Evolutionary conservation across 2,329 filamentous ascomycete species (phyloP), one percentile per base, ranked within the genome.

Genomic region (Arthrobotrys iridis): DNA sequence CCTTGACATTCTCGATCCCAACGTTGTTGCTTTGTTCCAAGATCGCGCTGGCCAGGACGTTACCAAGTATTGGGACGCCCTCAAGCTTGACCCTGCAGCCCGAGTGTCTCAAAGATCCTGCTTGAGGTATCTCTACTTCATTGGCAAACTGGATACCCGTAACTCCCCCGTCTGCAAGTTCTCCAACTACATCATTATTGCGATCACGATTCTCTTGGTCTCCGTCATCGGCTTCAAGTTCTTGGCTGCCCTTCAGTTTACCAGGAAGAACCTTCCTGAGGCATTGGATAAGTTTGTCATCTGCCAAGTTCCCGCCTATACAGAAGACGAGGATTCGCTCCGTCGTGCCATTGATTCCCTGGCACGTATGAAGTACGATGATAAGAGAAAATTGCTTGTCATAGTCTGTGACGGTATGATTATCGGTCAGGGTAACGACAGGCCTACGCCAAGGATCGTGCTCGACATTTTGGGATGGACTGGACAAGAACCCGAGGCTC

Each of bases 391-490:
- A 85, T 87, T 99, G 10, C 85, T 99, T 24, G 89, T 97, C 78
- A 87, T 99, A 76, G 86, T 99, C 77, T 99, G 95, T 80, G 95
- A 99, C 81, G 95, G 95, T 83, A 98, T 99, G 94, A 99, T 99
- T 85, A 96, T 99, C 78, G 95, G 95, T 80, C 93, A 97, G 84
- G 95, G 95, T 80, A 99, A 99, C 83, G 95, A 99, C 82, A 88
- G 93, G 76, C 93, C 95, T 4, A 99, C 95, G 0, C 95, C 95
- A 45, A 89, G 93, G 76, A 99, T 99, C 78, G 93, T 99, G 22
- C 87, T 99, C 64, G 95, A 99, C 80, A 99, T 99, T 85, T 86
- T 99, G 4, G 95, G 95, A 77, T 95, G 99, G 28, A 93, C 97
- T 79, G 92, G 90, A 1, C 91, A 97, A 13, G 94, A 99, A 80